Evolutionary conservation across 1,284 basidiomycete species (phyloP), one percentile per base, ranked within the genome.

Genomic region (Ustilago nuda): DNA sequence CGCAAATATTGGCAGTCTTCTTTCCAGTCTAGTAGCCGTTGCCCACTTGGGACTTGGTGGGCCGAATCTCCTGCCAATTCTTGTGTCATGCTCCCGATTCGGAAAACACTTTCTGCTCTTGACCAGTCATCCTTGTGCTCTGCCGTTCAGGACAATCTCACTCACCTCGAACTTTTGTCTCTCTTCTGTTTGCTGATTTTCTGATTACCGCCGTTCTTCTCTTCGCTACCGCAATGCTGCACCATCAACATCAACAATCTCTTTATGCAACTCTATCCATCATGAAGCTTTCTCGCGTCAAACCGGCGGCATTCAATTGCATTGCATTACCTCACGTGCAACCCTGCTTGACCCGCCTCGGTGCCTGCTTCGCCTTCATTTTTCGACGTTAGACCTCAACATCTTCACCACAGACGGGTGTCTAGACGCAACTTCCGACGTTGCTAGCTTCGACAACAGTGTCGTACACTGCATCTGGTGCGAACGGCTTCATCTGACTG

Each of bases 361-460:
- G 57, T 52, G 53, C 53, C 61, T 61, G 56, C 37, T 32, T 9
- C 39, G 19, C 30, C 43, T 58, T 65, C 57, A 65, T 70, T 43
- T 54, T 23, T 35, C 33, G 32, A 35, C 48, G 32, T 43, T 52
- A 50, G 43, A n/a, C 23, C 43, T 36, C 27, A 13, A 12, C 58
- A 43, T 15, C 37, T 11, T 46, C 36, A 46, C 19, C 54, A 37
- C n/a, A 19, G 8, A 30, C 68, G 61, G 61, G 30, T 56, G 48
- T 50, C 58, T 58, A 57, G 61, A 70, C 57, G 68, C 68, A 70
- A 55, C 67, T 63, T 56, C 67, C 67, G 61, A 30, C 53, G 56
- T 62, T 69, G 56, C 46, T 9, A 61, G 43, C 48, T 54, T 6
- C 53, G 15, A 7, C 36, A n/a, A 36, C 35, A 56, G n/a, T 60